Evolutionary conservation across 176 grass and related monocot species (phyloP).

Genomic region (Saccharum spontaneum): DNA sequence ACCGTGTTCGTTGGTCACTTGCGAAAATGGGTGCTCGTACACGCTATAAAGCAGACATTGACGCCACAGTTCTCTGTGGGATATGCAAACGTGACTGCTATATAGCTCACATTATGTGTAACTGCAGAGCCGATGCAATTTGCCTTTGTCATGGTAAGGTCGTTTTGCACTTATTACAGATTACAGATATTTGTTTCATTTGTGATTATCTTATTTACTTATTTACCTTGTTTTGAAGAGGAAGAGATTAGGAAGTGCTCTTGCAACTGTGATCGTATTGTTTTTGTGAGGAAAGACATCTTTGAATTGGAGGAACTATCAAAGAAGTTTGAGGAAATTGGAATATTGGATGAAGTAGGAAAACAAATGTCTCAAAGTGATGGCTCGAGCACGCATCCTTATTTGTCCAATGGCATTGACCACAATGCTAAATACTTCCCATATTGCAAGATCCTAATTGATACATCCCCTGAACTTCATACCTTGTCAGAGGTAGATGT

Average conservation of each 20-base stretch:
- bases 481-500: conserved; percentile 34
- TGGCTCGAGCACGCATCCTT: conserved; percentile 15
- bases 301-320: conserved; percentile 63
- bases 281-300: conserved; percentile 80
- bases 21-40: conserved; percentile 61
- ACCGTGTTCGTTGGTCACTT: conserved; percentile 54
- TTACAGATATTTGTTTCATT: conserved; percentile 14
- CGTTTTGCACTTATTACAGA: conserved; percentile 4
- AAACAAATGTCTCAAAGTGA: conserved; percentile 32
- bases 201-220: conserved; percentile 34
- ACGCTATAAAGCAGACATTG: conserved; percentile 46
- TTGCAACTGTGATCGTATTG: conserved; percentile 53
- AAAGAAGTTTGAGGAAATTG: conserved; percentile 61
- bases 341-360: conserved; percentile 34
- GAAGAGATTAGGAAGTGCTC: conserved; percentile 65
- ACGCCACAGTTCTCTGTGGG: conserved; percentile 56
- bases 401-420: conserved; percentile 37
- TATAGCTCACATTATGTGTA: conserved; percentile 76
- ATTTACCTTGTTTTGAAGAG: conserved; percentile 61
- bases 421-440: conserved; percentile 37
- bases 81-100: conserved; percentile 90
- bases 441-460: conserved; percentile 44
- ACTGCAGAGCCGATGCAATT: conserved; percentile 76
- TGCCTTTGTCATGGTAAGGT: conserved; percentile 90
- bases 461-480: conserved; percentile 35